These are phyloP conservation scores for Chrysanthemum seticuspe DNA, from an alignment of 129 eudicot genomes.

Conservation along the genomic window DNA sequence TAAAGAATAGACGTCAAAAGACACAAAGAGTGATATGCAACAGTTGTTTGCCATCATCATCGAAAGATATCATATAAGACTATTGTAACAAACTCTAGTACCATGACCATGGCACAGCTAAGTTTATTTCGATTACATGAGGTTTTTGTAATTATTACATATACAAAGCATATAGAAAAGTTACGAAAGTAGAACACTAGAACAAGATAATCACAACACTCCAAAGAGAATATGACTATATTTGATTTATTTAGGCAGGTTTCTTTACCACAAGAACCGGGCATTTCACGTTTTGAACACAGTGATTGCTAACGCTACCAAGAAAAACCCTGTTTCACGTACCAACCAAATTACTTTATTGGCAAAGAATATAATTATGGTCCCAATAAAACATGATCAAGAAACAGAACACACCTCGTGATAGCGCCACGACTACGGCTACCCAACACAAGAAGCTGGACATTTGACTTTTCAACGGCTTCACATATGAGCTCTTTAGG, in stretches of 20 bases:
- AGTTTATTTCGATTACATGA: conserved; percentile 27
- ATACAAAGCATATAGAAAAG: not conserved
- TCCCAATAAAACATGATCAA: not conserved
- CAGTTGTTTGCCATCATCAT: no score
- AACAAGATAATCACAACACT: not conserved
- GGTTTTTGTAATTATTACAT: conserved; percentile 1
- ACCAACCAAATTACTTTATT: not conserved
- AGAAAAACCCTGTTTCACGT: conserved; percentile 51
- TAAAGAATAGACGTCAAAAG: no score
- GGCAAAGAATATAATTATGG: not conserved
- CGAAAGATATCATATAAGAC: no score
- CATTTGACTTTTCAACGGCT: conserved; percentile 47
- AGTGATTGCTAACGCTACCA: conserved; percentile 73
- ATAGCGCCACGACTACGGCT: conserved; percentile 62
- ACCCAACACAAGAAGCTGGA: conserved; percentile 61
- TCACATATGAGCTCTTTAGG: conserved; percentile 66
- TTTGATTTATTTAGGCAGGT: conserved; percentile 24
- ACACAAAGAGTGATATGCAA: no score
- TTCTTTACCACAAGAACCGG: conserved; percentile 62
- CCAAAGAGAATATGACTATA: not conserved
- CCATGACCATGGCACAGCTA: not conserved
- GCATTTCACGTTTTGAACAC: conserved; percentile 57
- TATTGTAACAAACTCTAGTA: not conserved
- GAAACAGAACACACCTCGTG: conserved; percentile 34
- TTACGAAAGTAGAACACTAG: conserved; percentile 2